phyloP scores from a whole-genome alignment of 2,329 filamentous ascomycete species.

The Furcasterigmium furcatum region DNA sequence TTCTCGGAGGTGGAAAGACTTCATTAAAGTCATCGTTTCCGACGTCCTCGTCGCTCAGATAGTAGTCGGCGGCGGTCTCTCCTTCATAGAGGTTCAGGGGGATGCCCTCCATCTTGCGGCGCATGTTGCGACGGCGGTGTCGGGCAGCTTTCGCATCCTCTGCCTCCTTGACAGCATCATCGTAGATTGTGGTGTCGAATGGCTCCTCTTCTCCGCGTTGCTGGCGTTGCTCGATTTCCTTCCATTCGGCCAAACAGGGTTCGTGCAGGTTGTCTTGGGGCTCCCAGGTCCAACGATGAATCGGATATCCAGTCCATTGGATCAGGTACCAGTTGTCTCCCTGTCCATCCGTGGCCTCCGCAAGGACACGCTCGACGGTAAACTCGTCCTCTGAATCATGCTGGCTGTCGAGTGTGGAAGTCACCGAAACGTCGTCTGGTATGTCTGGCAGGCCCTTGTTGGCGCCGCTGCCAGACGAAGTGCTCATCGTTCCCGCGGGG shows the following conservation, averaged over 20 bases:
- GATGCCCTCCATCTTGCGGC: slow-evolving; percentile 7
- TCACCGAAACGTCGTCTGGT: slow-evolving; percentile 24
- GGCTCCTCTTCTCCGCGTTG: slow-evolving; percentile 24
- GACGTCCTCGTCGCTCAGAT: slow-evolving; percentile 6
- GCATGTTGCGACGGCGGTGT: slow-evolving; percentile 7
- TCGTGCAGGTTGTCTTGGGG: slow-evolving; percentile 37
- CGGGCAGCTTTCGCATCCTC: slow-evolving; percentile 5
- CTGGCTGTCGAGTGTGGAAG: slow-evolving; percentile 27
- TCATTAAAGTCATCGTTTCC: slow-evolving; percentile 8
- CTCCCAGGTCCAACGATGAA: slow-evolving; percentile 46
- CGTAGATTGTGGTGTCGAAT: slow-evolving; percentile 33
- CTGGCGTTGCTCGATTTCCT: slow-evolving; percentile 31
- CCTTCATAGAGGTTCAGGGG: slow-evolving; percentile 7
- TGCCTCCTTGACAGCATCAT: slow-evolving; percentile 8
- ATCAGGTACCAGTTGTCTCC: slow-evolving; percentile 27
- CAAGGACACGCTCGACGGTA: slow-evolving; percentile 48
- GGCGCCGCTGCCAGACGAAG: not conserved
- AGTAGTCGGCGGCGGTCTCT: slow-evolving; percentile 10
- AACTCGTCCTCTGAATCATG: slow-evolving; percentile 41
- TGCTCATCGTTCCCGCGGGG: not conserved
- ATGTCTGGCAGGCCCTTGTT: not conserved
- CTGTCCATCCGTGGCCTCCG: slow-evolving; percentile 29
- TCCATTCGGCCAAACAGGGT: slow-evolving; percentile 39
- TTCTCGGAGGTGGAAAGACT: slow-evolving; percentile 6
- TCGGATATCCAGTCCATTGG: slow-evolving; percentile 30